Evolutionary conservation across 1,284 basidiomycete genomes (phyloP).

Genomic region (Heterobasidion irregulare): DNA sequence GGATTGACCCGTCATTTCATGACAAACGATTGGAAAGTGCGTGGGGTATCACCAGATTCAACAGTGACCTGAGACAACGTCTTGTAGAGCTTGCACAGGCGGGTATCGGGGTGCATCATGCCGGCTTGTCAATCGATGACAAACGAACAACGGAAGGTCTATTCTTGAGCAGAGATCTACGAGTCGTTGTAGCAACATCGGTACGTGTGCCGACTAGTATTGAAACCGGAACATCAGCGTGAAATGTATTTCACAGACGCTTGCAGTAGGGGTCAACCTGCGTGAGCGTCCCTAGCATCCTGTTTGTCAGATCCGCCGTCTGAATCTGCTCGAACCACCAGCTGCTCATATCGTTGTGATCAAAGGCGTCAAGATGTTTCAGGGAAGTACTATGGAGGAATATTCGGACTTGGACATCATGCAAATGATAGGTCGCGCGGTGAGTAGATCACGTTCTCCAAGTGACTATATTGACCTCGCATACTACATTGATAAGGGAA

Average conservation of each 20-base stretch:
- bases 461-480: not conserved
- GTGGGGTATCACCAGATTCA: slow-evolving; percentile 6
- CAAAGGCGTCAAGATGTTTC: slow-evolving; percentile 71
- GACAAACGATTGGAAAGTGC: slow-evolving; percentile 57
- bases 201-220: slow-evolving; percentile 30
- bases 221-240: not conserved
- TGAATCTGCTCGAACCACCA: slow-evolving; percentile 17
- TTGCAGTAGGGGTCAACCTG: slow-evolving; percentile 85
- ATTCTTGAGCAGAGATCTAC: slow-evolving; percentile 58
- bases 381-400: slow-evolving; percentile 55
- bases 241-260: slow-evolving; percentile 34
- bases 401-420: slow-evolving; percentile 80
- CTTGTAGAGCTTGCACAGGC: slow-evolving; percentile 43
- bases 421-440: slow-evolving; percentile 82
- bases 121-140: slow-evolving; percentile 71
- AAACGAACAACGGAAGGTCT: slow-evolving; percentile 63
- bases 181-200: slow-evolving; percentile 66
- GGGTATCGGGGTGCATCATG: slow-evolving; percentile 85
- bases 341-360: slow-evolving; percentile 79
- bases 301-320: not conserved
- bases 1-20: slow-evolving; percentile 44
- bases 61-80: not conserved
- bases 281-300: slow-evolving; percentile 36
- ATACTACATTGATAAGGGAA: slow-evolving; percentile 43
- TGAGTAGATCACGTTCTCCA: slow-evolving; percentile 26